phyloP scores from a whole-genome alignment of 768 basidiomycete species.

The Collybia nuda region DNA sequence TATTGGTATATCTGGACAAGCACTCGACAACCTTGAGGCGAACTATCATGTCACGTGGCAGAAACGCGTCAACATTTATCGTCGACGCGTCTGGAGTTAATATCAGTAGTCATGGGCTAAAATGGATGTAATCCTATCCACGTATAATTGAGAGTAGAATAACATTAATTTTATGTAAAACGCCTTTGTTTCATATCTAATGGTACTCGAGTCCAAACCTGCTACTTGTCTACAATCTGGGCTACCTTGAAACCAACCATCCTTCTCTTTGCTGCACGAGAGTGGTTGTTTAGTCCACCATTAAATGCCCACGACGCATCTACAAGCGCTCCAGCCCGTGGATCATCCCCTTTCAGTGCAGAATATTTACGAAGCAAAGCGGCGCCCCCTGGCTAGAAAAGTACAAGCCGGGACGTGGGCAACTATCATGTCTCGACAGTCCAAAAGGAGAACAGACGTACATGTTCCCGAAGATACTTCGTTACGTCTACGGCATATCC shows the following conservation, averaged over 20 bases:
- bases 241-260: slow-evolving; percentile 27
- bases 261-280: slow-evolving; percentile 49
- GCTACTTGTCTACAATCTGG: too few species aligned
- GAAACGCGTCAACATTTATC: slow-evolving; percentile 11
- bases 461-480: slow-evolving; percentile 64
- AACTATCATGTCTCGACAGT: slow-evolving; percentile 1
- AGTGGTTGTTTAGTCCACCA: slow-evolving; percentile 74
- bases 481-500: slow-evolving; percentile 64
- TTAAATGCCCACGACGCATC: slow-evolving; percentile 67
- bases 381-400: slow-evolving; percentile 60
- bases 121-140: too few species aligned
- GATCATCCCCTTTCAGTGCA: slow-evolving; percentile 14
- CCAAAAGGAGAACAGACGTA: slow-evolving; percentile 33
- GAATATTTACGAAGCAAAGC: slow-evolving; percentile 53
- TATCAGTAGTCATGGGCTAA: too few species aligned
- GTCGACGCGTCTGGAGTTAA: background rate
- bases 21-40: slow-evolving; percentile 4
- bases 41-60: slow-evolving; percentile 18
- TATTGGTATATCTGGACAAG: slow-evolving; percentile 4
- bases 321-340: slow-evolving; percentile 21
- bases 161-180: too few species aligned
- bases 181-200: too few species aligned
- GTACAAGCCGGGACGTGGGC: too few species aligned
- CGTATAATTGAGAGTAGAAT: too few species aligned
- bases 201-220: too few species aligned